Base-by-base conservation (phyloP, 2,329 filamentous ascomycete genomes). In the Trichoderma atroviride region DNA sequence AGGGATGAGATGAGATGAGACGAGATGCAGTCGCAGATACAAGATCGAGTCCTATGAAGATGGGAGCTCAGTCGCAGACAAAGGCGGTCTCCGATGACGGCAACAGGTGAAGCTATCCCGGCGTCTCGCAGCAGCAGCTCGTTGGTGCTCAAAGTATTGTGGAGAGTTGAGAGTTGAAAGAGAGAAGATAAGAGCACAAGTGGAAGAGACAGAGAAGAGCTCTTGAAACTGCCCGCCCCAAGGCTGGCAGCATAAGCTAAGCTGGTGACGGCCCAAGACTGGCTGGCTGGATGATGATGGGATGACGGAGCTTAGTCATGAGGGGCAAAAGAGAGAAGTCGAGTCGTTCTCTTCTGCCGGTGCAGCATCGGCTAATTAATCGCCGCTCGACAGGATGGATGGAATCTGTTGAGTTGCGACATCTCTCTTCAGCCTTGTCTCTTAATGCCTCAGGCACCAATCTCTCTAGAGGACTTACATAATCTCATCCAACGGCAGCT, bases 391-490 rank as follows among this genome's bases (percentile, higher is more conserved):
- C 5, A 4, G 29, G 29, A 4, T 3, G 11, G 16, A 43, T 50
- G 43, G 43, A 47, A 47, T 50, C 43, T 11, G 22, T 22, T 47
- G 19, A n/a, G 43, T 27, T 1, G 5, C 13, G 10, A 7, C 7
- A 19, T 40, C 14, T 43, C 22, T 31, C 31, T 31, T 59, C 68
- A 71, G 65, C 64, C 57, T 69, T 65, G 27, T 64, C 52, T 35
- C 29, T 16, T 43, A 22, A 13, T 53, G 62, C 76, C 76, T 77
- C 70, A 77, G 76, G 76, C 72, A 74, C 47, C 37, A 40, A 53
- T 13, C 52, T 7, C 6, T 56, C n/a, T 27, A 7, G 50, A 6
- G n/a, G 4, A 31, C 10, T 70, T 68, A 55, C 59, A 55, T 64
- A 50, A 50, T 63, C 70, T 7, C 2, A 9, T 29, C 2, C 2